phyloP scores from a whole-genome alignment of 768 basidiomycete genomes.

The Lyophyllum atratum region DNA sequence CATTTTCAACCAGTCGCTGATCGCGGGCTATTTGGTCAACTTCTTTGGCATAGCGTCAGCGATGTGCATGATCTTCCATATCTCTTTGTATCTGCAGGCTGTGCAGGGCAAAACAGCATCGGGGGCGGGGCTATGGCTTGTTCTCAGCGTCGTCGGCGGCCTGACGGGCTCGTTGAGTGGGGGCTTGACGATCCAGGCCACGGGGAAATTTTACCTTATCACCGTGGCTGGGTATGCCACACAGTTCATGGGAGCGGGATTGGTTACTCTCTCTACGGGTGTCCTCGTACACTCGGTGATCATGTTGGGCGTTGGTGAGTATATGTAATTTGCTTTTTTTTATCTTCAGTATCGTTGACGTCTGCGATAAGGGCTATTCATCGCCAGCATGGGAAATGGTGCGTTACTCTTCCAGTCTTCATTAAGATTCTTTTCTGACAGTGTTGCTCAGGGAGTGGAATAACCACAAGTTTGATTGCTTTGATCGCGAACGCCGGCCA shows the following conservation, averaged over 20 bases:
- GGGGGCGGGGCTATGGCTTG: constrained; percentile 52
- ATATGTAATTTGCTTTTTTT: background rate
- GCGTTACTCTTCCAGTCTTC: background rate
- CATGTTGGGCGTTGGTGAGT: constrained; percentile 44
- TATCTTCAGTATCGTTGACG: background rate
- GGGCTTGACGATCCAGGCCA: constrained; percentile 58
- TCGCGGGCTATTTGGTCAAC: constrained; percentile 60
- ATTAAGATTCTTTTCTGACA: background rate
- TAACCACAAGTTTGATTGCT: constrained; percentile 60
- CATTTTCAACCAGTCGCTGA: constrained; percentile 47
- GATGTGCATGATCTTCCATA: constrained; percentile 50
- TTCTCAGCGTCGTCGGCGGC: constrained; percentile 47
- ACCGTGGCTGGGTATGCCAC: constrained; percentile 44
- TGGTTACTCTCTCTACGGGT: constrained; percentile 42
- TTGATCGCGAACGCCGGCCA: constrained; percentile 65
- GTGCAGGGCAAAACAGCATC: constrained; percentile 49
- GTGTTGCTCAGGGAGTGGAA: constrained; percentile 41
- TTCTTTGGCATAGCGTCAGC: constrained; percentile 52
- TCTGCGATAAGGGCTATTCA: constrained; percentile 29
- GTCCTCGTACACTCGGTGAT: constrained; percentile 34
- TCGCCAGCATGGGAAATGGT: constrained; percentile 44
- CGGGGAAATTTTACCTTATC: constrained; percentile 56
- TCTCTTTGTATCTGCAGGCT: constrained; percentile 61
- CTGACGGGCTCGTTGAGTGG: constrained; percentile 51
- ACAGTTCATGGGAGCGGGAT: constrained; percentile 38